These are phyloP conservation scores for Penicillium glabrum DNA, from an alignment of 2,329 filamentous ascomycete genomes.

Conservation along the genomic window DNA sequence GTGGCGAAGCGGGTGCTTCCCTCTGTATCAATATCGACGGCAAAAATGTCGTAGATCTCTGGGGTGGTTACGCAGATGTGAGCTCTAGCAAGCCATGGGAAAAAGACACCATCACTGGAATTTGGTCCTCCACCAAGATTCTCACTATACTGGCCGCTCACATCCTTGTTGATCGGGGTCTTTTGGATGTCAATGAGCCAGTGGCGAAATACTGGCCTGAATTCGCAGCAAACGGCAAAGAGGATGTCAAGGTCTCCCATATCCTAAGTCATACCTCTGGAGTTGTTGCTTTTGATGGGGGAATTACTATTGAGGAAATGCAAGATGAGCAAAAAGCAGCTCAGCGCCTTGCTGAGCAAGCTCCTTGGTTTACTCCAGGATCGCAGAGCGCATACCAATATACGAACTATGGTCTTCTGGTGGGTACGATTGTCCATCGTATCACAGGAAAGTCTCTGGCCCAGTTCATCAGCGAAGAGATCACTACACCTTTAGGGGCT, in stretches of 20 bases:
- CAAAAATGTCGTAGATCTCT: too few relatives aligned
- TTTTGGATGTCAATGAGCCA: constrained; percentile 37
- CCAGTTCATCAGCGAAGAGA: too few relatives aligned
- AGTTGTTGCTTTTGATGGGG: not conserved
- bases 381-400: too few relatives aligned
- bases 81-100: constrained; percentile 32
- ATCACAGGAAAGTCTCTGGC: too few relatives aligned
- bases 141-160: constrained; percentile 39
- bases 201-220: constrained; percentile 50
- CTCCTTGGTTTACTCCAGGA: too few relatives aligned
- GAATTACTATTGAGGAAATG: constrained; percentile 25
- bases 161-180: constrained; percentile 42
- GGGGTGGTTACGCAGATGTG: constrained; percentile 42
- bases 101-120: constrained; percentile 40
- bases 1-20: too few relatives aligned
- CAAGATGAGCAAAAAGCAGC: constrained; percentile 19
- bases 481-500: too few relatives aligned
- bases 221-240: constrained; percentile 32
- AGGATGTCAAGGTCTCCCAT: constrained; percentile 11
- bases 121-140: constrained; percentile 46
- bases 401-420: too few relatives aligned
- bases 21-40: too few relatives aligned
- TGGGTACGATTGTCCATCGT: too few relatives aligned
- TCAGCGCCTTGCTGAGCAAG: too few relatives aligned
- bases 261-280: constrained; percentile 20